Percentiles rank a stretch among this genome's conserved stretches.
These are phyloP conservation scores for Talaromyces sp. DNA, from an alignment of 2,329 filamentous ascomycete species.

Conservation along the genomic window DNA sequence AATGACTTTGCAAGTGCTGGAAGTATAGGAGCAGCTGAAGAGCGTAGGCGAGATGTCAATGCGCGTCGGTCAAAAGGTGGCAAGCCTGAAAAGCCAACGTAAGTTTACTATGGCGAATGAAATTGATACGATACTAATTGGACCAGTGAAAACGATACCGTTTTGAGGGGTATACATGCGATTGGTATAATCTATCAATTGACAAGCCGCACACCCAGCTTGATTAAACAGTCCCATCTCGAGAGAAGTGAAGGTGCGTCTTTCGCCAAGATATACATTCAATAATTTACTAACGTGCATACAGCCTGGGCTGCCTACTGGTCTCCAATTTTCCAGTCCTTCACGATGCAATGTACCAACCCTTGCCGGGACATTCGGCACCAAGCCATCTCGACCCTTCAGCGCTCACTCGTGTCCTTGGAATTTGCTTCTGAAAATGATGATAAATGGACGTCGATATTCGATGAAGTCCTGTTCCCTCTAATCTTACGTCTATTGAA, in stretches of 20 bases:
- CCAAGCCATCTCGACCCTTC: constrained; percentile 80
- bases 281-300: constrained; percentile 19
- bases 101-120: constrained; percentile 27
- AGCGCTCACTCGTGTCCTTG: constrained; percentile 80
- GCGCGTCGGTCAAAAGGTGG: constrained; percentile 53
- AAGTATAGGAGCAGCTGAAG: constrained; percentile 66
- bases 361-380: constrained; percentile 90
- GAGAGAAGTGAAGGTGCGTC: constrained; percentile 72
- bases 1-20: constrained; percentile 88
- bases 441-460: constrained; percentile 92
- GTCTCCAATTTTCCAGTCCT: constrained; percentile 86
- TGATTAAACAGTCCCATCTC: constrained; percentile 91
- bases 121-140: constrained; percentile 6
- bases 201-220: constrained; percentile 74
- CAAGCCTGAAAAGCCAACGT: constrained; percentile 57
- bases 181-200: constrained; percentile 79
- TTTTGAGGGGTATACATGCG: constrained; percentile 75
- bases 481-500: constrained; percentile 83
- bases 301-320: constrained; percentile 95
- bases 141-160: constrained; percentile 63
- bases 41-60: constrained; percentile 64
- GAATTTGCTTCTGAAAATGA: constrained; percentile 81
- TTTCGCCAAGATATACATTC: constrained; percentile 11
- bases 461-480: constrained; percentile 89
- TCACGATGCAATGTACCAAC: constrained; percentile 89